phyloP scores from a whole-genome alignment of 148 eudicot species.

The Vaccinium corymbosum region DNA sequence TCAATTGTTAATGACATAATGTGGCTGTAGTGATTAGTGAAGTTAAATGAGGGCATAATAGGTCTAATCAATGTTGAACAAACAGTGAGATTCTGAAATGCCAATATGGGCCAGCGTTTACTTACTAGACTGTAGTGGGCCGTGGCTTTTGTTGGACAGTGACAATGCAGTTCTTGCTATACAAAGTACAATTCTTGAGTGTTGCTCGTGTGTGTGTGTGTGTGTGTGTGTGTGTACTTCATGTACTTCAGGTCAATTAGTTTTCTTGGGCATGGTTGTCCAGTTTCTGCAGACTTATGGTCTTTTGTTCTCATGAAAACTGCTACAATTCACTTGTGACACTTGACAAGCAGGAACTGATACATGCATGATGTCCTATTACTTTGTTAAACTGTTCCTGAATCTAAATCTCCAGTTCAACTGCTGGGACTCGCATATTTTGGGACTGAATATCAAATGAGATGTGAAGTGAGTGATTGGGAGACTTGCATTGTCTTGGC shows the following conservation, averaged over 20 bases:
- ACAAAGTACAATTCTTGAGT: not conserved
- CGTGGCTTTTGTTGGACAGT: not conserved
- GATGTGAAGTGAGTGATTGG: not conserved
- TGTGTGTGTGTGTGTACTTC: not conserved
- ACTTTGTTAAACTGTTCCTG: not conserved
- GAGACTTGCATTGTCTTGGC: not conserved
- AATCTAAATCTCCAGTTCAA: not conserved
- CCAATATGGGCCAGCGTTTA: not conserved
- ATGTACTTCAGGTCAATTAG: not conserved
- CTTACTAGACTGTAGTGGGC: not conserved
- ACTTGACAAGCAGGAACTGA: not conserved
- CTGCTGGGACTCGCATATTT: not conserved
- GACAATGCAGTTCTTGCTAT: not conserved
- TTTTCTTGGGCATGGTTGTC: not conserved
- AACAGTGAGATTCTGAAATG: not conserved
- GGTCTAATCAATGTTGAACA: not conserved
- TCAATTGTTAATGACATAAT: not conserved
- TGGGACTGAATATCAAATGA: not conserved
- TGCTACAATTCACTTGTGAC: not conserved
- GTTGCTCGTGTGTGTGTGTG: not conserved
- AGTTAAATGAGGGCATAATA: not conserved
- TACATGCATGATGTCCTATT: not conserved
- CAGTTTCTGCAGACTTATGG: not conserved
- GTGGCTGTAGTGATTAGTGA: not conserved
- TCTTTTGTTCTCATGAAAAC: not conserved